Conservation (phyloP, 768 basidiomycete species). For the Saitozyma sp. region DNA sequence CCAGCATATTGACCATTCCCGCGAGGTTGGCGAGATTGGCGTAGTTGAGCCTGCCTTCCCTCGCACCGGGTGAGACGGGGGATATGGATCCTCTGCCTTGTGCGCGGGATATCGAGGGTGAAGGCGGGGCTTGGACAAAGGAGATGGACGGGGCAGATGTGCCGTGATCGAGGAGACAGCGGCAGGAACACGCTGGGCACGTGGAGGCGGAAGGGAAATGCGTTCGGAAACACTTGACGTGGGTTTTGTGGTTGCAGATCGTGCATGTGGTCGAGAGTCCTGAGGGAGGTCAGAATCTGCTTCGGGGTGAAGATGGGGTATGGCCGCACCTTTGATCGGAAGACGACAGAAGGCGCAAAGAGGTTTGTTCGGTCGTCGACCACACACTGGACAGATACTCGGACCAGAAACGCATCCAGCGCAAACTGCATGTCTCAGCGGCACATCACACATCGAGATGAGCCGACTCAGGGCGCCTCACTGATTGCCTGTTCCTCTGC, state of each 20-base stretch:
- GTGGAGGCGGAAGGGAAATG: constrained; percentile 19
- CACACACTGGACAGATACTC: constrained; percentile 31
- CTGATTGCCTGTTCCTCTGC: too few species aligned
- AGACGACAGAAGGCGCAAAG: constrained; percentile 46
- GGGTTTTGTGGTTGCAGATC: constrained; percentile 34
- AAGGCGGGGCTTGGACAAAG: background rate
- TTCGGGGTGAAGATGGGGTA: background rate
- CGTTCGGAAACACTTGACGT: constrained; percentile 27
- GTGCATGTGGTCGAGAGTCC: constrained; percentile 37
- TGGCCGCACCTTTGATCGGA: constrained; percentile 46
- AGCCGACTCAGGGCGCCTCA: too few species aligned
- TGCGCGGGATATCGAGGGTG: background rate
- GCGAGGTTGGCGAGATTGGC: background rate
- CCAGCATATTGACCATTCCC: background rate
- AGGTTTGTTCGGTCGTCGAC: constrained; percentile 12
- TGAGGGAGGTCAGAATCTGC: constrained; percentile 1
- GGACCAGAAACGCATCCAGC: constrained; percentile 3
- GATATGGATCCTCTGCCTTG: background rate
- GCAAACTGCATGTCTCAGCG: constrained; percentile 15
- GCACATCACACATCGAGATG: too few species aligned
- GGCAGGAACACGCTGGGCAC: constrained; percentile 32
- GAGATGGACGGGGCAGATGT: constrained; percentile 9
- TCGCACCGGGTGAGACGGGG: background rate
- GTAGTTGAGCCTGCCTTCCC: background rate
- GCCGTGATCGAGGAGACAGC: constrained; percentile 23